Conservation (phyloP, 768 basidiomycete genomes). For the Pleurotus djamor region DNA sequence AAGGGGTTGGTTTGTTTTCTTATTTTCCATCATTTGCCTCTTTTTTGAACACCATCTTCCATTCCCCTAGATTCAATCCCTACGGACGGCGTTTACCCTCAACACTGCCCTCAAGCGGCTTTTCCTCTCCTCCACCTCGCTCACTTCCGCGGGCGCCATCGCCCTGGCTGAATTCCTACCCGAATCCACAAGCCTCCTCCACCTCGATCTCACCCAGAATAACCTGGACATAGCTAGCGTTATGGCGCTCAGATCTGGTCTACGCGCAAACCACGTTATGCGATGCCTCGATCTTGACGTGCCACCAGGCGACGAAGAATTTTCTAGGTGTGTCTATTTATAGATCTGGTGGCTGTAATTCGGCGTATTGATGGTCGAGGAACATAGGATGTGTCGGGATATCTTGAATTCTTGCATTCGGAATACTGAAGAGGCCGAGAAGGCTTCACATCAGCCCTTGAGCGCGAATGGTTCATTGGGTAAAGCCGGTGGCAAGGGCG, state of each 20-base stretch:
- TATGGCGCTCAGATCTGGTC: conserved; percentile 84
- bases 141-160: conserved; percentile 86
- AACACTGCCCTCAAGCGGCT: conserved; percentile 90
- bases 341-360: neutral
- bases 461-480: conserved; percentile 31
- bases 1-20: conserved; percentile 67
- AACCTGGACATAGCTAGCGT: conserved; percentile 85
- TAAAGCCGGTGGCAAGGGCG: conserved; percentile 60
- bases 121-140: conserved; percentile 81
- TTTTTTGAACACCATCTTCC: neutral
- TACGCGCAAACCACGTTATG: conserved; percentile 83
- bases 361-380: neutral
- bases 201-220: conserved; percentile 89
- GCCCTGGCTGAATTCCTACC: conserved; percentile 96
- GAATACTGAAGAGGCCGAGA: conserved; percentile 89
- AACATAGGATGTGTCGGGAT: conserved; percentile 71
- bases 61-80: conserved; percentile 63
- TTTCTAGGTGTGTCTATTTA: conserved; percentile 51
- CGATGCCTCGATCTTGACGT: conserved; percentile 94
- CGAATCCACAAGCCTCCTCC: conserved; percentile 81
- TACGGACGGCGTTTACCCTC: conserved; percentile 90
- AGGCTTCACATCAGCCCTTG: conserved; percentile 25
- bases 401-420: conserved; percentile 89
- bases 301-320: conserved; percentile 79
- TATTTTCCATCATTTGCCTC: neutral